Conservation (phyloP, 768 basidiomycete genomes). For the Phlegmacium glaucopus region DNA sequence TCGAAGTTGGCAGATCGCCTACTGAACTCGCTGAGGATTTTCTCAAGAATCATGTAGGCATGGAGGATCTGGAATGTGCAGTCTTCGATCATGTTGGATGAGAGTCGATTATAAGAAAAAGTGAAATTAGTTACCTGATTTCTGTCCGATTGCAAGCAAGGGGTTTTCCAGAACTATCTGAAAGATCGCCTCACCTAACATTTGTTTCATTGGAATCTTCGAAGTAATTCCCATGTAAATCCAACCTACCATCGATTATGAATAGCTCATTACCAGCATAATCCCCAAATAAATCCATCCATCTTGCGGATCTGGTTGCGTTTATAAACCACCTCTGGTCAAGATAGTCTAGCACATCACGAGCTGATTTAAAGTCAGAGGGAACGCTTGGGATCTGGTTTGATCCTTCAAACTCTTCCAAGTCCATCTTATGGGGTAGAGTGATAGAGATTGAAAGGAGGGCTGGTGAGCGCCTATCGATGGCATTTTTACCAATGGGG, state of each 20-base stretch:
- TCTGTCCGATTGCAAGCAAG: slow-evolving; percentile 52
- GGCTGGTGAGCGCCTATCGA: not conserved
- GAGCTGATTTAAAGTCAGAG: not conserved
- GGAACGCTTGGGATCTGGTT: not conserved
- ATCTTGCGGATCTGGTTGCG: slow-evolving; percentile 14
- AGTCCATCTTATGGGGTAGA: slow-evolving; percentile 1
- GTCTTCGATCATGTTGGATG: slow-evolving; percentile 28
- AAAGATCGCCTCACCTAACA: slow-evolving; percentile 58
- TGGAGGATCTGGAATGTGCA: slow-evolving; percentile 61
- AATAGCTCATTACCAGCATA: slow-evolving; percentile 68
- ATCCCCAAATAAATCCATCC: slow-evolving; percentile 71
- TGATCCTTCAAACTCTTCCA: not conserved
- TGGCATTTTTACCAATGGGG: not conserved
- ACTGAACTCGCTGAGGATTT: slow-evolving; percentile 44
- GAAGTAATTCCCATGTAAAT: not conserved
- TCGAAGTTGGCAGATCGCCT: slow-evolving; percentile 55
- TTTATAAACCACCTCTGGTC: slow-evolving; percentile 16
- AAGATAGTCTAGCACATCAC: not conserved
- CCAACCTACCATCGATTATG: slow-evolving; percentile 52
- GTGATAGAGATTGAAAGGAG: not conserved
- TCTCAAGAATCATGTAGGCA: slow-evolving; percentile 53
- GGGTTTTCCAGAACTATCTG: slow-evolving; percentile 58
- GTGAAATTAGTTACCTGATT: slow-evolving; percentile 32
- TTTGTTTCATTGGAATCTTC: not conserved
- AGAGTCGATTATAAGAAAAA: not conserved